Percentiles rank a stretch among this genome's conserved stretches.
Conservation (phyloP, 768 basidiomycete species). For the Cubamyces lactineus region DNA sequence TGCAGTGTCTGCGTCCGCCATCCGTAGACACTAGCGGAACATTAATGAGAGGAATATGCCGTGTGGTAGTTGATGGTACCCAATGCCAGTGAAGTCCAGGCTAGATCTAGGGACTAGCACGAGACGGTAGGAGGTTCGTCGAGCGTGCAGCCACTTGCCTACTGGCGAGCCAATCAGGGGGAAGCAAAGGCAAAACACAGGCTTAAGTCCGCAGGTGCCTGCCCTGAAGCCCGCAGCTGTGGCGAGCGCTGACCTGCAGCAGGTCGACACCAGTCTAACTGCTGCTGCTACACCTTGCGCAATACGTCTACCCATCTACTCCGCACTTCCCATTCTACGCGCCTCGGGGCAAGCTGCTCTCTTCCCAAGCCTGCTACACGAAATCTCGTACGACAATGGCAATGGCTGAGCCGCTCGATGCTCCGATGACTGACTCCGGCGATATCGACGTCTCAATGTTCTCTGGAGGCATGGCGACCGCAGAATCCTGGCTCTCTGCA, state of each 20-base stretch:
- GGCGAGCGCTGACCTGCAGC: background rate
- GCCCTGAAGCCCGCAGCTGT: conserved; percentile 11
- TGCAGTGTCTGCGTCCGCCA: conserved; percentile 68
- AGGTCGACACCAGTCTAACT: too few species aligned
- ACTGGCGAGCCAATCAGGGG: conserved; percentile 1
- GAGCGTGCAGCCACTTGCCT: background rate
- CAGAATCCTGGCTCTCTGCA: conserved; percentile 54
- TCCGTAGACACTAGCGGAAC: conserved; percentile 30
- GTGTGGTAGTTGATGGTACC: too few species aligned
- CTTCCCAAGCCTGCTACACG: too few species aligned
- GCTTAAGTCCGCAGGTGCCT: conserved; percentile 7
- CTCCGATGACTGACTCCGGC: conserved; percentile 64
- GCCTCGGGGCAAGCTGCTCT: background rate
- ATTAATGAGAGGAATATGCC: background rate
- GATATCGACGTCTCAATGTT: conserved; percentile 68
- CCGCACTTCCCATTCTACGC: background rate
- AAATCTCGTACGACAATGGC: conserved; percentile 14
- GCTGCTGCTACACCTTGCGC: too few species aligned
- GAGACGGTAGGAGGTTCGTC: too few species aligned
- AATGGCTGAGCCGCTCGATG: conserved; percentile 55
- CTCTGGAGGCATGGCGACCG: conserved; percentile 35
- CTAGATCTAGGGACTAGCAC: too few species aligned
- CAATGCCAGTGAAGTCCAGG: too few species aligned
- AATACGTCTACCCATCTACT: too few species aligned
- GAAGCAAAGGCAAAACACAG: background rate